These are phyloP conservation scores for Daedaleopsis sinensis DNA, from an alignment of 768 basidiomycete species.

Conservation along the genomic window DNA sequence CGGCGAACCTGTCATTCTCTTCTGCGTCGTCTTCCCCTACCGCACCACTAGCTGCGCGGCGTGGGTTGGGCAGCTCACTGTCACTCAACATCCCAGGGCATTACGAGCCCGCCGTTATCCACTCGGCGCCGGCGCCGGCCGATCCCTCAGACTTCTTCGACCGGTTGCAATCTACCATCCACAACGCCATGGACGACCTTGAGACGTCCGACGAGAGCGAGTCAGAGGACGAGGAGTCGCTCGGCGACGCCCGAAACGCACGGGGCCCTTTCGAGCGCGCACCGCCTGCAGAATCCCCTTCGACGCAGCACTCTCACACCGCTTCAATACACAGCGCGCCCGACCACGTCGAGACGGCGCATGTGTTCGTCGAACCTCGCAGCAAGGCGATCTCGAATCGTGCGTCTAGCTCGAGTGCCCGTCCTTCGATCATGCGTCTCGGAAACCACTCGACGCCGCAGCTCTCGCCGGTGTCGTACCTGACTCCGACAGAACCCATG, in stretches of 20 bases:
- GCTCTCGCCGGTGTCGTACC: conserved; percentile 38
- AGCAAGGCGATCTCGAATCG: conserved; percentile 37
- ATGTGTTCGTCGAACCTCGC: conserved; percentile 37
- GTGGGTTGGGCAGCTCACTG: conserved; percentile 24
- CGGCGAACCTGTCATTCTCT: conserved; percentile 6
- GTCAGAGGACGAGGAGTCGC: conserved; percentile 27
- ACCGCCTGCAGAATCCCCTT: conserved; percentile 8
- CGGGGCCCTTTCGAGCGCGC: conserved; percentile 14
- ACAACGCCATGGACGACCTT: conserved; percentile 75
- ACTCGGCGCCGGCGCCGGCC: conserved; percentile 64
- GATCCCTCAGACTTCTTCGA: conserved; percentile 79
- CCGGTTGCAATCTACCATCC: conserved; percentile 56
- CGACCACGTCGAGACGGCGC: conserved; percentile 14
- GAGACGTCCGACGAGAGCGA: conserved; percentile 56
- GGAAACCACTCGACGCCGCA: conserved; percentile 76
- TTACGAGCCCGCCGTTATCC: conserved; percentile 47
- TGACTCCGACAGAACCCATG: conserved; percentile 10
- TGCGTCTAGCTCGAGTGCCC: conserved; percentile 28
- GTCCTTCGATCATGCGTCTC: conserved; percentile 58
- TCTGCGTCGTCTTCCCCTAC: conserved; percentile 5
- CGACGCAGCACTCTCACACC: background rate
- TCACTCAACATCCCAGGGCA: conserved; percentile 46
- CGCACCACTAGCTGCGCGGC: conserved; percentile 26
- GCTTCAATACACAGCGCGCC: background rate
- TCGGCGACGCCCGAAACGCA: conserved; percentile 15